Percentiles rank a stretch among this genome's conserved stretches.
These are phyloP conservation scores for Claviceps arundinis DNA, from an alignment of 2,329 filamentous ascomycete genomes.

Conservation along the genomic window DNA sequence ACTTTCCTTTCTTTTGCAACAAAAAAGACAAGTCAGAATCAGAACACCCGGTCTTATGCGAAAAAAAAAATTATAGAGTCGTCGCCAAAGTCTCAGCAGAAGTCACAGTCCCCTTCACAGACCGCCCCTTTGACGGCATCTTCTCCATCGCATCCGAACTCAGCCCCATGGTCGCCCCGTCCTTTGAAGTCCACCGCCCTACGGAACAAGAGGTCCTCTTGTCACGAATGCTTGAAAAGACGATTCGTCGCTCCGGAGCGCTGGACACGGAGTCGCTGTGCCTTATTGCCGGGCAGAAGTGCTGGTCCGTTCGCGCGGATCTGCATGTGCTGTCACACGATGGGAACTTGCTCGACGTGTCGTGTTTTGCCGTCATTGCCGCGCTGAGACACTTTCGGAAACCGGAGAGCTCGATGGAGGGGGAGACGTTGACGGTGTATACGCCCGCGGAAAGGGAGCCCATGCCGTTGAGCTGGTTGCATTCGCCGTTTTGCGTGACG, in stretches of 20 bases:
- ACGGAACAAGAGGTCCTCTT: constrained; percentile 77
- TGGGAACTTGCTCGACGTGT: constrained; percentile 75
- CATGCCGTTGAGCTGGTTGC: constrained; percentile 78
- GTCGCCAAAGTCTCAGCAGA: constrained; percentile 78
- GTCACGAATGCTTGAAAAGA: constrained; percentile 83
- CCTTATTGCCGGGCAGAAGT: constrained; percentile 79
- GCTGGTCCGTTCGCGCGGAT: constrained; percentile 83
- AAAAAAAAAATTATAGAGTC: constrained; percentile 39
- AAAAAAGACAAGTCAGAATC: too few species aligned
- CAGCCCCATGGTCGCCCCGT: constrained; percentile 80
- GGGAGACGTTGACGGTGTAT: constrained; percentile 74
- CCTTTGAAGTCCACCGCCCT: constrained; percentile 74
- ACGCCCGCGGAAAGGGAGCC: constrained; percentile 76
- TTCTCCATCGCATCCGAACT: constrained; percentile 89
- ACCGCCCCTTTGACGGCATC: constrained; percentile 88
- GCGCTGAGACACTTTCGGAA: constrained; percentile 83
- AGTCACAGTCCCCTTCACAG: constrained; percentile 70
- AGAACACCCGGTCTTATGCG: neutral
- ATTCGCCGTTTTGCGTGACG: constrained; percentile 82
- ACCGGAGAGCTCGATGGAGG: constrained; percentile 77
- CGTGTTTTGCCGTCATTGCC: constrained; percentile 77
- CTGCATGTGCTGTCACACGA: constrained; percentile 86
- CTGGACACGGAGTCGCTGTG: constrained; percentile 94
- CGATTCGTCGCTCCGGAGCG: constrained; percentile 79
- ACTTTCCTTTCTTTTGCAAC: neutral